A percentile compares a stretch with the other conserved stretches of the same genome.
phyloP scores from a whole-genome alignment of 2,329 filamentous ascomycete genomes.

The Fusarium decemcellulare region DNA sequence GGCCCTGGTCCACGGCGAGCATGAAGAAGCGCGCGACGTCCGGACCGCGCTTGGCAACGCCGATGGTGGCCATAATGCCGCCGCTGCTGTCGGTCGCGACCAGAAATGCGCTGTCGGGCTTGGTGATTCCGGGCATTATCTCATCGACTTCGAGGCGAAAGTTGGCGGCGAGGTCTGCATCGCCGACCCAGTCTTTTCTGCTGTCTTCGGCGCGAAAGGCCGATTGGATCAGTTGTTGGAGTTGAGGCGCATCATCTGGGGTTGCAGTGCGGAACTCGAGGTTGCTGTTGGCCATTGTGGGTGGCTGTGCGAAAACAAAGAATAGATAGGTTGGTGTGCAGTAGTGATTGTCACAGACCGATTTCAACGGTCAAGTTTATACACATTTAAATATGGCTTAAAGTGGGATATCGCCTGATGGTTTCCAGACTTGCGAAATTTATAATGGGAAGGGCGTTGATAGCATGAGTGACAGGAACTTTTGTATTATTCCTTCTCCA shows the following conservation, averaged over 20 bases:
- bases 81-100: constrained; percentile 41
- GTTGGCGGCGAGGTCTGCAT: constrained; percentile 72
- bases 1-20: constrained; percentile 51
- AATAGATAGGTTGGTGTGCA: neutral
- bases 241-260: constrained; percentile 50
- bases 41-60: constrained; percentile 44
- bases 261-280: constrained; percentile 56
- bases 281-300: constrained; percentile 15
- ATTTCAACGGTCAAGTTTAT: neutral
- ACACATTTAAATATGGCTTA: constrained; percentile 21
- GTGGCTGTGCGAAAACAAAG: neutral
- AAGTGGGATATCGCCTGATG: neutral
- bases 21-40: constrained; percentile 50
- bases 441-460: constrained; percentile 26
- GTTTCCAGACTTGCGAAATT: neutral
- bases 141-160: constrained; percentile 80
- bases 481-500: neutral
- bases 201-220: constrained; percentile 58
- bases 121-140: constrained; percentile 65
- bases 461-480: neutral
- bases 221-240: constrained; percentile 55
- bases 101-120: constrained; percentile 48
- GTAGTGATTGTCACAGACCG: neutral
- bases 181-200: constrained; percentile 50
- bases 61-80: constrained; percentile 47